Conservation (phyloP, 2,329 filamentous ascomycete genomes). For the Paracoccidioides lutzii region DNA sequence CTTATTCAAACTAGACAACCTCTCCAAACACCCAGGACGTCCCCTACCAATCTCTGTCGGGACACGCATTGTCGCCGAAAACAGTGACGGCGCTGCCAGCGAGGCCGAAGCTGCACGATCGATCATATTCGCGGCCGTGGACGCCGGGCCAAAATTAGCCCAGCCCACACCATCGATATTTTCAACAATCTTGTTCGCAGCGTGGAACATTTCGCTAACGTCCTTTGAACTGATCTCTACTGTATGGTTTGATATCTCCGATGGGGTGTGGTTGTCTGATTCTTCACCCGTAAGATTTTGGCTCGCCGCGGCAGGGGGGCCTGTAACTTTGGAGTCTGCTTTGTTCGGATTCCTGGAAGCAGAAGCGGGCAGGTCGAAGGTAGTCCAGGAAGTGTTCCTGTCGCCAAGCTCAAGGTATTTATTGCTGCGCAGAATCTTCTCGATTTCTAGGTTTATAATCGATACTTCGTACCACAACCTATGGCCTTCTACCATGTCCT, state of each 20-base stretch:
- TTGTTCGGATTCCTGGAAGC: constrained; percentile 3
- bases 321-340: too few relatives aligned
- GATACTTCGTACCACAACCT: constrained; percentile 30
- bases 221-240: not conserved
- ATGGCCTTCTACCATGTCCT: constrained; percentile 21
- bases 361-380: not conserved
- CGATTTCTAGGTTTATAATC: constrained; percentile 24
- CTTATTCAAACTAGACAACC: constrained; percentile 14
- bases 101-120: not conserved
- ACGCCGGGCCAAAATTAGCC: constrained; percentile 14
- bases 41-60: not conserved
- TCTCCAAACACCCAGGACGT: not conserved
- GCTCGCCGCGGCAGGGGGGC: too few relatives aligned
- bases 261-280: not conserved
- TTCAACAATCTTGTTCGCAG: constrained; percentile 22
- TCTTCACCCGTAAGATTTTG: not conserved
- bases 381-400: not conserved
- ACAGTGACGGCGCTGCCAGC: not conserved
- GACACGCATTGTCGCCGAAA: not conserved
- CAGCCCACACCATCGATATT: constrained; percentile 28
- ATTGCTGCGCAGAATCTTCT: constrained; percentile 23
- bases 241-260: not conserved
- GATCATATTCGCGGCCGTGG: not conserved
- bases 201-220: constrained; percentile 17
- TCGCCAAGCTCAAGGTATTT: constrained; percentile 23